Base-by-base conservation (phyloP, 83 land plant genomes). In the Larix sibirica region DNA sequence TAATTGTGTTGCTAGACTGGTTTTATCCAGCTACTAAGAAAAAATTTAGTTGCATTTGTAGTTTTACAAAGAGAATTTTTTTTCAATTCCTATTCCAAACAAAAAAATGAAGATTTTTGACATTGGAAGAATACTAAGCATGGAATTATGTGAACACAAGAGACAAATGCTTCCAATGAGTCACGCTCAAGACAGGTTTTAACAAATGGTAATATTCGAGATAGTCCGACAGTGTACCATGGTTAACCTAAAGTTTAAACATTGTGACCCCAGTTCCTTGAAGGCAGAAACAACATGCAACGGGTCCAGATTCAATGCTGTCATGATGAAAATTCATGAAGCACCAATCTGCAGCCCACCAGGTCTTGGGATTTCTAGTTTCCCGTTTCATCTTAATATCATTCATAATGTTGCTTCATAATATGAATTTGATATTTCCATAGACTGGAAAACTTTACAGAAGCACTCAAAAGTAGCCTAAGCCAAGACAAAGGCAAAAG, bases 401-500 rank as follows among this genome's bases (percentile, higher is more conserved):
- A 31, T 16, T 68, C 73, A 33, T 10, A 3, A 0, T 16, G 20
- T 68, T 68, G 42, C 73, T 68, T n/a, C n/a, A 68, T 33, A 16
- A 68, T 17, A 31, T 68, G 17, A 68, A 33, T 16, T 36, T 50
- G 38, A 6, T 69, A 20, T 67, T 69, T 26, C 12, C 33, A 36
- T 13, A 69, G 74, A 69, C 18, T 36, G 74, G 56, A 50, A 36
- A 69, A 67, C 4, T 67, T 67, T 67, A 67, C 70, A 67, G 24
- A 63, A 26, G 13, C 12, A 50, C 56, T 50, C 56, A 9, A 50
- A 2, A 50, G 56, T 50, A 50, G 56, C 12, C 13, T 50, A 50
- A 50, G 56, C 56, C 13, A 50, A 65, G 31, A 24, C 24, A 17
- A 7, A 65, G 13, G 14, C 28, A 67, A 31, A 67, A 31, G 33